Base-by-base conservation (phyloP, 805 yeast species). In the Saccharomycopsis guyanensis region DNA sequence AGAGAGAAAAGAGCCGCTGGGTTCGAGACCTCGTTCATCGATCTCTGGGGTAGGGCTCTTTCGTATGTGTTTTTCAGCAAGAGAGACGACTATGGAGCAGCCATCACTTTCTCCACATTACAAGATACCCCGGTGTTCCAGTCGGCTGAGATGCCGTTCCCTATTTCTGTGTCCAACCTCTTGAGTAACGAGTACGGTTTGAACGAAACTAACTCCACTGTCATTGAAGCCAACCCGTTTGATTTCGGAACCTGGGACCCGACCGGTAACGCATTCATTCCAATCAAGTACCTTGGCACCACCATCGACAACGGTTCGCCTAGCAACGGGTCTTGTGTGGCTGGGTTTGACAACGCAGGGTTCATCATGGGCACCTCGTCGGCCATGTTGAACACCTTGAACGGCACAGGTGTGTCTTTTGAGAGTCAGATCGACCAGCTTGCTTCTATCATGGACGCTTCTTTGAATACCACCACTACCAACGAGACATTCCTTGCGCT, bases 241-340 rank as follows among this genome's bases (percentile, higher is more conserved):
- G 85, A 82, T 59, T 64, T 87, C 57, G 96, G 96, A 10, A 79
- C 93, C 3, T 87, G 95, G 95, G 96, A 88, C 59, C 84, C 87
- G 13, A 68, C 82, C 1, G 63, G 85, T 45, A 70, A 73, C 47
- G 66, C 82, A 2, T 86, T 87, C 61, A 68, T 80, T 10, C 80
- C 82, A 49, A 63, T 77, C 37, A 72, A 77, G 61, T 86, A 82
- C 59, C 60, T 85, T 40, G 96, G 95, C 7, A 72, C 94, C 0
- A 61, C 71, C 18, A 72, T 82, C 25, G 55, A 66, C 22, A 69
- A 77, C 51, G 95, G 95, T 37, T 53, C 58, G 20, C 79, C 86
- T 6, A 56, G 55, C 4, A 55, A 60, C 18, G 64, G 66, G 12
- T 56, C 60, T 4, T 87, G 96, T 64, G 63, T 75, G 46, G 72